Conservation (phyloP, 176 grass and related monocot genomes). For the sorghum (Sorghum bicolor) region Sorghum_bicolor_NCBIv3 NC_012873.2:62114001-62114500, state of each 20-base stretch:
- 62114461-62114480: constrained; percentile 8
- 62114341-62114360: background rate
- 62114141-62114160: background rate
- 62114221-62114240: constrained; percentile 96
- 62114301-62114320: background rate
- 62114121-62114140: constrained; percentile 4
- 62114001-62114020: constrained; percentile 37
- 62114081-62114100: background rate
- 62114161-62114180: constrained; percentile 63
- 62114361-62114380: constrained; percentile 57
- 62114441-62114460: constrained; percentile 16
- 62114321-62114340: constrained; percentile 22
- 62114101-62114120: background rate
- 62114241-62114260: constrained; percentile 4
- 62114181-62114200: constrained; percentile 77
- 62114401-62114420: constrained; percentile 57
- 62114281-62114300: background rate
- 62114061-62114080: background rate
- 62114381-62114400: constrained; percentile 78
- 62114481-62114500: constrained; percentile 36
- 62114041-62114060: background rate
- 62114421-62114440: constrained; percentile 59
- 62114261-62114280: background rate
- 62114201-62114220: constrained; percentile 42
- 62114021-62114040: background rate